phyloP scores from a whole-genome alignment of 768 basidiomycete species.

The Kwoniella sp. region DNA sequence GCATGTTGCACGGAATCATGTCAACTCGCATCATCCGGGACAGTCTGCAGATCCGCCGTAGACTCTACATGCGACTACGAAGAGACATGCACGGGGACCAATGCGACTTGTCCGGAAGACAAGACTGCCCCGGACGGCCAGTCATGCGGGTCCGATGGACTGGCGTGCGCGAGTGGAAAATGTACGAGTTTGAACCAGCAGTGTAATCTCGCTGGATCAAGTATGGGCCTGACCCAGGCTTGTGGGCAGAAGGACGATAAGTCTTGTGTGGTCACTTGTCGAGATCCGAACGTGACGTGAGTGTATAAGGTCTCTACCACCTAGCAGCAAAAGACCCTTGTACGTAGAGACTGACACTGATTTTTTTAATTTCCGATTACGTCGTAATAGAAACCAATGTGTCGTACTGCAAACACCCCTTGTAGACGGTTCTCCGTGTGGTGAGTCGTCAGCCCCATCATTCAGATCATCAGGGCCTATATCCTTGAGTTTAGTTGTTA shows the following conservation, averaged over 20 bases:
- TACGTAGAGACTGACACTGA: neutral
- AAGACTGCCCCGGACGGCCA: constrained; percentile 61
- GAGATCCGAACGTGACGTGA: constrained; percentile 64
- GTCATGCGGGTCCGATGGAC: constrained; percentile 62
- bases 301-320: no score
- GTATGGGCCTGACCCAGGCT: constrained; percentile 68
- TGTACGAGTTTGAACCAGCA: constrained; percentile 76
- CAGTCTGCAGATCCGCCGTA: constrained; percentile 70
- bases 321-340: no score
- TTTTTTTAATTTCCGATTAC: neutral
- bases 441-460: constrained; percentile 57
- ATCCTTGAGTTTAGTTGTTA: no score
- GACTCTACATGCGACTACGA: constrained; percentile 70
- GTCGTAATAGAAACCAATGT: constrained; percentile 61
- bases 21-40: constrained; percentile 63
- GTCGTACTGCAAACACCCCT: constrained; percentile 70
- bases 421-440: constrained; percentile 81
- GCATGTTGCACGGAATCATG: constrained; percentile 74
- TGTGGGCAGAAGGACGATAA: constrained; percentile 69
- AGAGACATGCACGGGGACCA: constrained; percentile 76
- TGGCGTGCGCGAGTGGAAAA: constrained; percentile 74
- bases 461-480: no score
- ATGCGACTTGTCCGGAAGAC: constrained; percentile 71
- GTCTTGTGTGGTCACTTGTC: constrained; percentile 77
- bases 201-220: constrained; percentile 72